phyloP scores from a whole-genome alignment of 1,284 basidiomycete genomes.

The Pseudozyma pruni region DNA sequence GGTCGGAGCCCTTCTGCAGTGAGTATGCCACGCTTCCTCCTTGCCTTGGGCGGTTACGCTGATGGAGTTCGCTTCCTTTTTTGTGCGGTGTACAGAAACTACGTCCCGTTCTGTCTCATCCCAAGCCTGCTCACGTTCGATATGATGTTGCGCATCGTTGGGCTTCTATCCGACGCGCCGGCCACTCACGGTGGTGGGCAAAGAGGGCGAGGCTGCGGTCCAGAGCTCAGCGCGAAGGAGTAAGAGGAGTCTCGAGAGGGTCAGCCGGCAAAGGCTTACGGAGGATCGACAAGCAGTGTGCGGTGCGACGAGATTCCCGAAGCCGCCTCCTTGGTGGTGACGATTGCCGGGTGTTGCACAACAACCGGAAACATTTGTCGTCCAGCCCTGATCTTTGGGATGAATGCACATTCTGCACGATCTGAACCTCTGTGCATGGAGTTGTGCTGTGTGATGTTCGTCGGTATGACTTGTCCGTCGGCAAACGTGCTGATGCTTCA shows the following conservation, averaged over 20 bases:
- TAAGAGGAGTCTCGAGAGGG: no score
- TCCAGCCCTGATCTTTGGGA: no score
- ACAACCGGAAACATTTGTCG: no score
- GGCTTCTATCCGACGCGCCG: background rate
- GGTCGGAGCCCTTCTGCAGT: conserved; percentile 28
- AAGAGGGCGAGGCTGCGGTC: background rate
- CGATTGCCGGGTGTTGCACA: no score
- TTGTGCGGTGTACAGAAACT: conserved; percentile 21
- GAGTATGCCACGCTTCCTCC: no score
- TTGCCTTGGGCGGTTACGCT: background rate
- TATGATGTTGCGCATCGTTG: conserved; percentile 33
- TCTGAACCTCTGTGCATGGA: no score
- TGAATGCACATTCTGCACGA: no score
- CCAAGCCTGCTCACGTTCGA: conserved; percentile 36
- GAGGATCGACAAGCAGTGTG: background rate
- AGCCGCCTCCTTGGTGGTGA: no score
- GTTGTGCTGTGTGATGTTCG: no score
- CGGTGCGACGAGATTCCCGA: conserved; percentile 7
- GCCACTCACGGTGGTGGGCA: conserved; percentile 5
- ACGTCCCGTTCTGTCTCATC: conserved; percentile 40
- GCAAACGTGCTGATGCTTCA: no score
- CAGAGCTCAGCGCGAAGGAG: no score
- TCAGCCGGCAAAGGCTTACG: background rate
- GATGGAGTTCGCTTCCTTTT: background rate
- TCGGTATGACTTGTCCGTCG: no score